Conservation (phyloP, 768 basidiomycete species). For the Tricholoma terreum region DNA sequence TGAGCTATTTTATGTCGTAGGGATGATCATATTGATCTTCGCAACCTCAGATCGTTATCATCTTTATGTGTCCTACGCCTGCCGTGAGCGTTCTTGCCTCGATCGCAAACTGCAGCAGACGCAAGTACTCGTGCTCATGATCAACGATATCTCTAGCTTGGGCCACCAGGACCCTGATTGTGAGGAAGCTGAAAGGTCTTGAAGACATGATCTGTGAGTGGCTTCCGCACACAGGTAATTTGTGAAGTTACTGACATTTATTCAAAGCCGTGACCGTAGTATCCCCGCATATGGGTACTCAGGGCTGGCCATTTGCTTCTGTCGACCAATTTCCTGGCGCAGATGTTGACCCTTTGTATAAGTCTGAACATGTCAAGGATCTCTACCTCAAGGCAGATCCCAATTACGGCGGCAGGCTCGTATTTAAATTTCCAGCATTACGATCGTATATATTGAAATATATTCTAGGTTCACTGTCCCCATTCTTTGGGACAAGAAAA, state of each 20-base stretch:
- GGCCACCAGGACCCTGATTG: constrained; percentile 90
- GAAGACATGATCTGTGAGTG: constrained; percentile 75
- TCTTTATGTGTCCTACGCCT: constrained; percentile 85
- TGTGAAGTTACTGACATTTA: constrained; percentile 7
- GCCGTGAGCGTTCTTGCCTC: constrained; percentile 50
- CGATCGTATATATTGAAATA: background rate
- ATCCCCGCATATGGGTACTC: constrained; percentile 78
- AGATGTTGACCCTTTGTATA: constrained; percentile 71
- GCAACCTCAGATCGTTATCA: constrained; percentile 71
- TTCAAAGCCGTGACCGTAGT: constrained; percentile 70
- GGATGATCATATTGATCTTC: background rate
- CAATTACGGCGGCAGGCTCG: constrained; percentile 65
- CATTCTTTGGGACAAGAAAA: constrained; percentile 90
- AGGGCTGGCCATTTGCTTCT: constrained; percentile 86
- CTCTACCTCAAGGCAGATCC: constrained; percentile 78
- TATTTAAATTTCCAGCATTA: background rate
- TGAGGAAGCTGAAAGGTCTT: constrained; percentile 88
- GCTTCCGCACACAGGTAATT: background rate
- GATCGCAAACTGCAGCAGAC: background rate
- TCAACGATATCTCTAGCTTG: constrained; percentile 53
- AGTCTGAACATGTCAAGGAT: constrained; percentile 72
- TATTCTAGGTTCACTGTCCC: constrained; percentile 76
- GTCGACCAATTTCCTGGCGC: constrained; percentile 68
- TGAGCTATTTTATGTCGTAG: constrained; percentile 20
- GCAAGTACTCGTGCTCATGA: constrained; percentile 3